phyloP scores from a whole-genome alignment of 768 basidiomycete genomes.

The Fomitopsis serialis region DNA sequence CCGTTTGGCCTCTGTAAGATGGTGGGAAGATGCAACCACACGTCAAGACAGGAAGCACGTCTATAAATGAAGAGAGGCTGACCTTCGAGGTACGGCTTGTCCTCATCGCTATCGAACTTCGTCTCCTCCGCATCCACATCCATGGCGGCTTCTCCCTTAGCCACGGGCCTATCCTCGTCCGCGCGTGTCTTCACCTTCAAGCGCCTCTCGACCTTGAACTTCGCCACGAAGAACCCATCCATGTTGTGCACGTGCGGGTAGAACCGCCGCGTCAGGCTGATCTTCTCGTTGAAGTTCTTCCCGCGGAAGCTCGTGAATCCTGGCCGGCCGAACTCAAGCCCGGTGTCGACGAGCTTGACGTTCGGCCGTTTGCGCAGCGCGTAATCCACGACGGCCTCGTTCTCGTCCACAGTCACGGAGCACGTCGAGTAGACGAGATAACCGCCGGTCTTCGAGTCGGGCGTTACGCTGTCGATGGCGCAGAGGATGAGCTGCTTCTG shows the following conservation, averaged over 20 bases:
- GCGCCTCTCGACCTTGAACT: constrained; percentile 90
- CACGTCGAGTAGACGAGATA: constrained; percentile 98
- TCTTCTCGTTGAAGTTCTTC: constrained; percentile 76
- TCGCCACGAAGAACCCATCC: constrained; percentile 99
- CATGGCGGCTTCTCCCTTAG: constrained; percentile 19
- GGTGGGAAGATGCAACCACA: background rate
- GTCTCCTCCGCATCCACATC: constrained; percentile 24
- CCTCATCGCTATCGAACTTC: constrained; percentile 32
- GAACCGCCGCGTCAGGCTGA: constrained; percentile 82
- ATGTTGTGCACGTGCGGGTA: constrained; percentile 99
- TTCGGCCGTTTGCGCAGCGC: constrained; percentile 93
- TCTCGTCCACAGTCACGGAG: constrained; percentile 96
- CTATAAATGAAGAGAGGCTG: constrained; percentile 22
- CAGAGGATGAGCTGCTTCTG: constrained; percentile 98
- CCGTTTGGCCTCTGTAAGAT: constrained; percentile 58
- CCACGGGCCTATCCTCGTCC: constrained; percentile 22
- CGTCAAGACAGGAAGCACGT: background rate
- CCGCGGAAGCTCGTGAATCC: constrained; percentile 90
- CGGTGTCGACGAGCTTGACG: constrained; percentile 87
- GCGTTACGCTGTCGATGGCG: constrained; percentile 92
- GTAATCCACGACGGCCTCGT: constrained; percentile 97
- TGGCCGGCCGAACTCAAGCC: constrained; percentile 88
- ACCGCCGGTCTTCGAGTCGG: constrained; percentile 87
- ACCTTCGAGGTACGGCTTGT: constrained; percentile 73
- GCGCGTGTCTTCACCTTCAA: constrained; percentile 39